A percentile compares a stretch with the other conserved stretches of the same genome.
Evolutionary conservation across 495 filamentous ascomycete genomes (phyloP).

Genomic region (Aspergillus incahuasiensis): DNA sequence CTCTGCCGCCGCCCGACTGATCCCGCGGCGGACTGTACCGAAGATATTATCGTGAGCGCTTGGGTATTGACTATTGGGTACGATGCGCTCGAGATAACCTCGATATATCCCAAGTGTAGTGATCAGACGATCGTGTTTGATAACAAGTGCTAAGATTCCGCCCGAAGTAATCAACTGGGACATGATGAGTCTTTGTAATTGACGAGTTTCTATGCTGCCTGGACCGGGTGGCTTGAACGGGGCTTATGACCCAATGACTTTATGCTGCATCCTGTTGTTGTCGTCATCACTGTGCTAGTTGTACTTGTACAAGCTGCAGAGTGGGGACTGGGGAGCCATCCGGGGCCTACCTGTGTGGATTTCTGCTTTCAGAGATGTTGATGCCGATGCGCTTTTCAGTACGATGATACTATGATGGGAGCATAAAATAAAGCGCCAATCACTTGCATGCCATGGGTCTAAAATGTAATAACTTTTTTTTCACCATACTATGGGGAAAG

Average conservation of each 20-base stretch:
- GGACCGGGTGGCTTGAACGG: neutral
- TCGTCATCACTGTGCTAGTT: slow-evolving; percentile 10
- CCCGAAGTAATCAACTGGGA: neutral
- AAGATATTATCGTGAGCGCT: neutral
- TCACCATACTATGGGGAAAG: neutral
- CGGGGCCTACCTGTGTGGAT: neutral
- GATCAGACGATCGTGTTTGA: neutral
- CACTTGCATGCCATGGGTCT: neutral
- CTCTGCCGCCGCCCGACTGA: neutral
- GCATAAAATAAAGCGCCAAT: neutral
- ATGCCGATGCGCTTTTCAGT: neutral
- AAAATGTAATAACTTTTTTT: neutral
- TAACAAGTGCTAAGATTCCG: neutral
- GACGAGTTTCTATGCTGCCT: neutral
- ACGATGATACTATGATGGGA: no score
- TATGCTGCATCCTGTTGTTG: slow-evolving; percentile 6
- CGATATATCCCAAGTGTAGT: neutral
- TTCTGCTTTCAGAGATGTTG: neutral
- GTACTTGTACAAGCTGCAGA: neutral
- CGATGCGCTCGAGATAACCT: no score
- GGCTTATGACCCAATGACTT: neutral
- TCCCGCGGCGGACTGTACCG: neutral
- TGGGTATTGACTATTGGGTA: no score
- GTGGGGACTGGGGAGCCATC: neutral
- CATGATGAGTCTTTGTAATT: slow-evolving; percentile 8